Evolutionary conservation across 1,139 yeast genomes (phyloP), one percentile per base, ranked within the genome.

Genomic region (Lodderomyces elongisporus): DNA sequence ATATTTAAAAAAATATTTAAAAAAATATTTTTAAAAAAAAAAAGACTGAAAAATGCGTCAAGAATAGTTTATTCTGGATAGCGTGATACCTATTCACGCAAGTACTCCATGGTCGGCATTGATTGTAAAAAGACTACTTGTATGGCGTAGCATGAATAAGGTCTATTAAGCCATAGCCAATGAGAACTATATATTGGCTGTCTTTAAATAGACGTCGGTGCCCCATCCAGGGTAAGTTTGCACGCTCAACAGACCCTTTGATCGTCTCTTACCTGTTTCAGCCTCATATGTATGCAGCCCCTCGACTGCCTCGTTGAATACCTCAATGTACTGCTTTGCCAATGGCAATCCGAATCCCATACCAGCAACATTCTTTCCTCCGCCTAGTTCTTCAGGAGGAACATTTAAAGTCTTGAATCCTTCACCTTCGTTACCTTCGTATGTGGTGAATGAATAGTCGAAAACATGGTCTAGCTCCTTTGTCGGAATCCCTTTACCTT

Each of bases 271-370:
- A 7, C 8, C 14, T 7, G 12, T 10, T n/a, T 24, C 26, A 7
- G 36, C 44, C 4, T 47, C 46, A 13, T 10, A 16, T 7, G 8
- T 13, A n/a, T 13, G 12, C 10, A 13, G n/a, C 7, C 21, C 16
- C 5, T 50, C 46, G 3, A 56, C 38, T 3, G 66, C 55, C 26
- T 62, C 66, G 39, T 66, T 66, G 44, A 68, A 68, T 2, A 64
- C 60, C 44, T 68, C 73, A n/a, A 66, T 57, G 45, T 68, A 68
- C 41, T 62, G 63, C 49, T 76, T 74, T 60, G 91, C 85, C 40
- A 89, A 62, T 1, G 97, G 97, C 34, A 89, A 59, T 0, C 98
- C 98, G 52, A 87, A 89, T 0, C 98, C 98, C 85, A 91, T 82
- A 0, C 98, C 98, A 0, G 96, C 96, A 22, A 88, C 85, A 5